phyloP scores from a whole-genome alignment of 495 filamentous ascomycete genomes.

The Neurospora sp. region DNA sequence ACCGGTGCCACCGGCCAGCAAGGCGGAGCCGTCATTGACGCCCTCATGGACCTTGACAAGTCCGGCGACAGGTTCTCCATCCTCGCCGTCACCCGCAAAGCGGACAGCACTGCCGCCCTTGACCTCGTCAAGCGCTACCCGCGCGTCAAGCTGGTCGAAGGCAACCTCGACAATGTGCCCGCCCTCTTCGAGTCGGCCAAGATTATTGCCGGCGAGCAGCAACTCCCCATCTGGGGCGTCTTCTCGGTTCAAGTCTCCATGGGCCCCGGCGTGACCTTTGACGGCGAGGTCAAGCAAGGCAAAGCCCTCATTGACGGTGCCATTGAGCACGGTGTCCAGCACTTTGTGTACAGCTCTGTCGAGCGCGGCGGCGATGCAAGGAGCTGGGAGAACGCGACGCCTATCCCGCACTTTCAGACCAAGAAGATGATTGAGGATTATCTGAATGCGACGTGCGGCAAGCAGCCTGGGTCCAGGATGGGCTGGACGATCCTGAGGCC shows the following conservation, averaged over 20 bases:
- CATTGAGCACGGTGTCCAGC: slow-evolving; percentile 45
- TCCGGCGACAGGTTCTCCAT: slow-evolving; percentile 30
- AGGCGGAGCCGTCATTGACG: slow-evolving; percentile 50
- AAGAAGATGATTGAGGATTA: slow-evolving; percentile 60
- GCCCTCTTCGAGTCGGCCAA: slow-evolving; percentile 42
- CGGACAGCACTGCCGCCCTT: slow-evolving; percentile 36
- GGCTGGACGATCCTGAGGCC: slow-evolving; percentile 54
- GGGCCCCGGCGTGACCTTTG: slow-evolving; percentile 37
- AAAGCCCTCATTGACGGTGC: slow-evolving; percentile 51
- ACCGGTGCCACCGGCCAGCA: slow-evolving; percentile 65
- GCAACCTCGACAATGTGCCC: slow-evolving; percentile 45
- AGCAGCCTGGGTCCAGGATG: slow-evolving; percentile 33
- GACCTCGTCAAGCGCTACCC: slow-evolving; percentile 34
- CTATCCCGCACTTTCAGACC: slow-evolving; percentile 55
- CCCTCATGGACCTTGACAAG: slow-evolving; percentile 30
- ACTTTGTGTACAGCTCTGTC: slow-evolving; percentile 61
- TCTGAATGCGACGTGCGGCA: slow-evolving; percentile 27
- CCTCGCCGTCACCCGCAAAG: slow-evolving; percentile 54
- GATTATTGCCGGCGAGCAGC: slow-evolving; percentile 15
- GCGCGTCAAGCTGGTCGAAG: slow-evolving; percentile 46
- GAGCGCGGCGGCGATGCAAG: slow-evolving; percentile 53
- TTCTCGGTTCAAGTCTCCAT: slow-evolving; percentile 31
- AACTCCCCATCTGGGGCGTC: slow-evolving; percentile 29
- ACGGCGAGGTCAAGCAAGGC: slow-evolving; percentile 52
- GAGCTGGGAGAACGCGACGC: slow-evolving; percentile 47